phyloP scores from a whole-genome alignment of 75 land plant genomes.

The Picea sitchensis region DNA sequence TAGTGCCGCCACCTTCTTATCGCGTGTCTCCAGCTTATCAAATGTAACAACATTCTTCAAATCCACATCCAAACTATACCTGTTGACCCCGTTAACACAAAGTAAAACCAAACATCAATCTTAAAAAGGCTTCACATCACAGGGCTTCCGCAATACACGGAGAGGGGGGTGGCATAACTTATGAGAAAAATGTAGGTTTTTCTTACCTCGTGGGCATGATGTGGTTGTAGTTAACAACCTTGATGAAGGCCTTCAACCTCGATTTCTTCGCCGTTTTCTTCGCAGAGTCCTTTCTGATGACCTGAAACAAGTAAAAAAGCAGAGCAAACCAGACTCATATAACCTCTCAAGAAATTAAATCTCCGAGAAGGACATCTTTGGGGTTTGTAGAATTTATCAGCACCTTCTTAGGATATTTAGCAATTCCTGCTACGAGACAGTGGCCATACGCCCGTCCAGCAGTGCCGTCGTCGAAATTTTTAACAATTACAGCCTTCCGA shows the following conservation, averaged over 20 bases:
- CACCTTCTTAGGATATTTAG: slow-evolving; percentile 54
- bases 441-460: slow-evolving; percentile 43
- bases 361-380: not conserved
- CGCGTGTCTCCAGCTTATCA: slow-evolving; percentile 40
- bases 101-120: not conserved
- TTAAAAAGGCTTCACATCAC: too few relatives aligned
- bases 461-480: slow-evolving; percentile 51
- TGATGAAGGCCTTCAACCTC: slow-evolving; percentile 34
- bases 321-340: not conserved
- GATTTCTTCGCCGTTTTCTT: slow-evolving; percentile 40
- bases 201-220: slow-evolving; percentile 49
- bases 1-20: slow-evolving; percentile 38
- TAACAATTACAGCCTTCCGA: slow-evolving; percentile 61
- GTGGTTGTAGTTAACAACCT: slow-evolving; percentile 43
- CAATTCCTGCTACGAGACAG: slow-evolving; percentile 43
- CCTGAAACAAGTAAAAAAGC: slow-evolving; percentile 4
- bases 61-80: slow-evolving; percentile 66
- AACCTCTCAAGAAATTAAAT: not conserved
- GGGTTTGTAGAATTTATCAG: not conserved
- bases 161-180: too few relatives aligned
- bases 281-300: slow-evolving; percentile 26
- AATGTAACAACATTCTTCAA: slow-evolving; percentile 38
- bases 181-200: too few relatives aligned
- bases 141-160: not conserved
- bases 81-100: not conserved